phyloP scores from a whole-genome alignment of 2,329 filamentous ascomycete species.

The Graphium sp. region DNA sequence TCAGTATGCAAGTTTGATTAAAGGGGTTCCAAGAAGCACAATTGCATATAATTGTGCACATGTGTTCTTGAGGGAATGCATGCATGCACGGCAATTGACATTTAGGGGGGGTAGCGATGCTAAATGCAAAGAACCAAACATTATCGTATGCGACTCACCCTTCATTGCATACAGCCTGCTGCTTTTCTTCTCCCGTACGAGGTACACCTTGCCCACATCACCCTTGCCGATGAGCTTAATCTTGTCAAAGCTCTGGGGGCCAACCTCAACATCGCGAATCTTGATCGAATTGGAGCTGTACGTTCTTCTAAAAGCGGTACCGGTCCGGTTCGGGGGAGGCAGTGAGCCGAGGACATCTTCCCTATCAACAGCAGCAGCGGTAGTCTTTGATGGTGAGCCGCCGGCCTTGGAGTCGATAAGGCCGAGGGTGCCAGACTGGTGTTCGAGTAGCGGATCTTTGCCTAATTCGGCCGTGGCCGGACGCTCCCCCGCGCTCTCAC shows the following conservation, averaged over 20 bases:
- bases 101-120: neutral
- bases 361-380: constrained; percentile 9
- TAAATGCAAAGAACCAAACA: too few relatives aligned
- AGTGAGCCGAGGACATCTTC: constrained; percentile 42
- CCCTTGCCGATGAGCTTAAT: constrained; percentile 99
- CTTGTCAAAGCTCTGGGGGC: constrained; percentile 93
- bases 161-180: constrained; percentile 95
- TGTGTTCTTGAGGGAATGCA: neutral
- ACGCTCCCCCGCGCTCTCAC: constrained; percentile 41
- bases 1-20: constrained; percentile 15
- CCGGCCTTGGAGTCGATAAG: constrained; percentile 14
- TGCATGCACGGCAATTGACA: neutral
- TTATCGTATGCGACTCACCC: too few relatives aligned
- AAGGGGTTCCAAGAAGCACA: neutral
- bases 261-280: constrained; percentile 90
- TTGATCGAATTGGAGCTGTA: constrained; percentile 99
- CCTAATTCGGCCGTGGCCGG: constrained; percentile 75
- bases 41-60: neutral
- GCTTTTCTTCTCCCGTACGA: constrained; percentile 97
- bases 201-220: constrained; percentile 94
- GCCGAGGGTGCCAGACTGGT: constrained; percentile 22
- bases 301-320: constrained; percentile 72
- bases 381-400: constrained; percentile 9
- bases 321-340: constrained; percentile 47
- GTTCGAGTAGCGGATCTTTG: constrained; percentile 54